Conservation (phyloP, 176 grass and related monocot species). For the Paspalum vaginatum region DNA sequence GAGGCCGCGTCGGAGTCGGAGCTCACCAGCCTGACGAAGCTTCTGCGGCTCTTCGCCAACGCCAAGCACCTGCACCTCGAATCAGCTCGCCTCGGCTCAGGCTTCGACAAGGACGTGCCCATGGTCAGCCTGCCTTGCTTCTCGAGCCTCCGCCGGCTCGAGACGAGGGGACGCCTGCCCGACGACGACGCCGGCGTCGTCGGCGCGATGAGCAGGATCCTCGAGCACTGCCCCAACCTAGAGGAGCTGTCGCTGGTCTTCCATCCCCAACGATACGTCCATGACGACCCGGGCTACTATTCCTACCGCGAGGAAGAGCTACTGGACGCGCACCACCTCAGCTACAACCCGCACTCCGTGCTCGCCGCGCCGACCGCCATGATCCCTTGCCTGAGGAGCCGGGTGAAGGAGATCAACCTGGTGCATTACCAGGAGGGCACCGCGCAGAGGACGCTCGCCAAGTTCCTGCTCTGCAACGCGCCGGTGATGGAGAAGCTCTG, state of each 20-base stretch:
- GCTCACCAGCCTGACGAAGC: background rate
- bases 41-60: background rate
- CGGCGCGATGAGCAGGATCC: background rate
- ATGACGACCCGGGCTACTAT: no score
- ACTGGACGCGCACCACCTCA: conserved; percentile 2
- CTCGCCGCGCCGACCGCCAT: background rate
- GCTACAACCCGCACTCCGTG: background rate
- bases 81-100: background rate
- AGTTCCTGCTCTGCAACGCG: background rate
- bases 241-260: conserved; percentile 19
- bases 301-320: background rate
- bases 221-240: conserved; percentile 17
- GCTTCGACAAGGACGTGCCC: background rate
- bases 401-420: background rate
- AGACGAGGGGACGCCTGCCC: background rate
- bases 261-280: background rate
- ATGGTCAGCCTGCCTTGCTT: background rate
- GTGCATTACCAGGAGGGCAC: background rate
- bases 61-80: conserved; percentile 4
- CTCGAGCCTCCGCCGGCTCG: background rate
- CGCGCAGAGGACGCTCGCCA: conserved; percentile 2
- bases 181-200: background rate
- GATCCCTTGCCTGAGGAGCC: background rate
- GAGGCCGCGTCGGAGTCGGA: background rate
- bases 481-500: background rate